These are phyloP conservation scores for Phialemonium atrogriseum DNA, from an alignment of 2,329 filamentous ascomycete genomes.

Conservation along the genomic window DNA sequence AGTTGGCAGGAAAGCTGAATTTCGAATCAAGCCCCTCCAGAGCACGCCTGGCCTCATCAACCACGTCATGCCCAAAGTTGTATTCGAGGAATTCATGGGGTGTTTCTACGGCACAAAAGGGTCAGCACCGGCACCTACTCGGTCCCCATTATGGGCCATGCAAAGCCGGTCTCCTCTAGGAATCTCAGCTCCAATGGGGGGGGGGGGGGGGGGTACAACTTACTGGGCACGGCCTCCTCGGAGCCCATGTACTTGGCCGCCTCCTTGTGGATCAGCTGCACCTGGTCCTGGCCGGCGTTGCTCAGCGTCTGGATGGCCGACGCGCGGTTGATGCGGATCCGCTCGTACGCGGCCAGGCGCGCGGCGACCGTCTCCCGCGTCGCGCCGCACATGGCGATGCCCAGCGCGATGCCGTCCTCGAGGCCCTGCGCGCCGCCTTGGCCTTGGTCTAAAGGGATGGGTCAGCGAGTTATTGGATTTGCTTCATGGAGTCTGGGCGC, in stretches of 20 bases:
- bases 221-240: constrained; percentile 1
- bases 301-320: constrained; percentile 19
- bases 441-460: constrained; percentile 18
- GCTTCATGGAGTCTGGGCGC: too few relatives aligned
- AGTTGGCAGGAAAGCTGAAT: too few relatives aligned
- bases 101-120: neutral
- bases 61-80: constrained; percentile 1
- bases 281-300: constrained; percentile 18
- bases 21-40: too few relatives aligned
- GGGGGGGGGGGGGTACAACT: neutral
- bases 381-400: constrained; percentile 10
- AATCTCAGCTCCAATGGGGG: neutral
- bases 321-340: constrained; percentile 13
- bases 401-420: constrained; percentile 16
- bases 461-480: too few relatives aligned
- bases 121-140: neutral
- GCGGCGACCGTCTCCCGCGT: constrained; percentile 6
- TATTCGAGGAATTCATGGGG: constrained; percentile 1
- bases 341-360: constrained; percentile 14
- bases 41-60: neutral
- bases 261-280: neutral
- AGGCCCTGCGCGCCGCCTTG: constrained; percentile 19
- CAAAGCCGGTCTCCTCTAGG: too few relatives aligned
- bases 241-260: neutral
- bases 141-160: neutral